Evolutionary conservation across 192 early-diverging fungal genomes (phyloP), one percentile per base, ranked within the genome.

Genomic region (Coemansia sp.): DNA sequence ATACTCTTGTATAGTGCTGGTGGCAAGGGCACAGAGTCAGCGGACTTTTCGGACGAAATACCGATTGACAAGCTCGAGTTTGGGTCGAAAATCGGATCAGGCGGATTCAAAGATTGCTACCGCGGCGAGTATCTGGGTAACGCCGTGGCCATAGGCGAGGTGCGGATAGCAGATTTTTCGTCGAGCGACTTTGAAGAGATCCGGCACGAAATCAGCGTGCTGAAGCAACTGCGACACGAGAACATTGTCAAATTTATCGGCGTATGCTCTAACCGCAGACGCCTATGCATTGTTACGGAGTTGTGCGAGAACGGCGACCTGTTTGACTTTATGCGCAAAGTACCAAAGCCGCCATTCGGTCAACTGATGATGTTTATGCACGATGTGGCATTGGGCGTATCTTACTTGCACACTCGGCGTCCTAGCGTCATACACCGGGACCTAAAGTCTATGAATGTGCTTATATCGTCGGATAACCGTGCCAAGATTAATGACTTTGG

Each of bases 401-500:
- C 89, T 9, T 92, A 92, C 68, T 67, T 92, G 67, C 91, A 92
- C 57, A 90, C 87, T 1, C 78, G 91, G 63, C 78, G 89, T 29
- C 91, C 91, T 6, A 88, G 87, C 38, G 87, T 92, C 60, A 92
- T 92, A 32, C 91, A 92, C 61, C 77, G 91, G 48, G 91, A 92
- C 63, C 70, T 92, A 37, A 92, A 92, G 70, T 92, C 91, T 1
- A 90, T 91, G 89, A 92, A 92, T 63, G 86, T 92, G 29, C 67
- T 92, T 63, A 83, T 83, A 42, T 77, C 77, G 31, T 65, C 78
- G 1, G 85, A 90, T 63, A 82, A 89, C 62, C 75, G 89, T 17
- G 91, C 91, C 39, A 92, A 92, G 72, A 90, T 92, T 31, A 92
- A 92, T 64, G 91, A 92, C 66, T 92, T 92, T 86, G 91, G 91